These are phyloP conservation scores for Magnaporthiopsis rhizophila DNA, from an alignment of 2,329 filamentous ascomycete species.

Conservation along the genomic window DNA sequence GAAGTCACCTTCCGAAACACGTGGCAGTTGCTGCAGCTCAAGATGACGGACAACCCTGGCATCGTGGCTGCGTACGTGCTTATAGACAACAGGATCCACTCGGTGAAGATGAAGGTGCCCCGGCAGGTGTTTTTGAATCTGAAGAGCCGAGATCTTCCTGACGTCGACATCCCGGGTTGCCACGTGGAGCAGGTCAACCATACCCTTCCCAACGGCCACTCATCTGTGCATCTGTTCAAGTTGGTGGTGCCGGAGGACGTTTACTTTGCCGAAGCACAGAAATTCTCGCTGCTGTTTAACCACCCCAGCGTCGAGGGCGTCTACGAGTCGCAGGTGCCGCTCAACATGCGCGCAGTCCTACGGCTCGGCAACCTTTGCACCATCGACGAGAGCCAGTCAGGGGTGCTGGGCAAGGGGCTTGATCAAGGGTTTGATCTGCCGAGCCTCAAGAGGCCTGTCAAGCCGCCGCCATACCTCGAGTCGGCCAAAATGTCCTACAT, in stretches of 20 bases:
- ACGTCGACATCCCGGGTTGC: constrained; percentile 79
- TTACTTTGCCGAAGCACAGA: constrained; percentile 77
- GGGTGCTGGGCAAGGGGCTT: constrained; percentile 84
- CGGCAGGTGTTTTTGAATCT: constrained; percentile 88
- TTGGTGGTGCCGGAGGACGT: constrained; percentile 82
- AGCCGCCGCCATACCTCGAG: constrained; percentile 64
- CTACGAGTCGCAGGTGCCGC: constrained; percentile 87
- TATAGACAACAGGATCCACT: constrained; percentile 87
- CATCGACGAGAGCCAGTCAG: constrained; percentile 83
- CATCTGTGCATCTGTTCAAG: constrained; percentile 90
- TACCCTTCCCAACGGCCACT: constrained; percentile 89
- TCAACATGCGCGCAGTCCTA: constrained; percentile 79
- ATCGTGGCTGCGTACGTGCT: constrained; percentile 83
- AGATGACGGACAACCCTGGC: constrained; percentile 74
- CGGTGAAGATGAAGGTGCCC: constrained; percentile 80
- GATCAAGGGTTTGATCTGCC: constrained; percentile 89
- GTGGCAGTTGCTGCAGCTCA: constrained; percentile 90
- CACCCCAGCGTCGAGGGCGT: constrained; percentile 94
- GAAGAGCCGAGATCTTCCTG: constrained; percentile 77
- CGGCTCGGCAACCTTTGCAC: constrained; percentile 87
- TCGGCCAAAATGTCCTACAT: constrained; percentile 71
- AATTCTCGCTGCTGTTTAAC: constrained; percentile 75
- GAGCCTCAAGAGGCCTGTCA: constrained; percentile 60
- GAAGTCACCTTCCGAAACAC: constrained; percentile 84
- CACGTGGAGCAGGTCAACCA: constrained; percentile 89